Percentiles rank a stretch among this genome's conserved stretches.
phyloP scores from a whole-genome alignment of 2,329 filamentous ascomycete species.

The Hypoxylon sp. region DNA sequence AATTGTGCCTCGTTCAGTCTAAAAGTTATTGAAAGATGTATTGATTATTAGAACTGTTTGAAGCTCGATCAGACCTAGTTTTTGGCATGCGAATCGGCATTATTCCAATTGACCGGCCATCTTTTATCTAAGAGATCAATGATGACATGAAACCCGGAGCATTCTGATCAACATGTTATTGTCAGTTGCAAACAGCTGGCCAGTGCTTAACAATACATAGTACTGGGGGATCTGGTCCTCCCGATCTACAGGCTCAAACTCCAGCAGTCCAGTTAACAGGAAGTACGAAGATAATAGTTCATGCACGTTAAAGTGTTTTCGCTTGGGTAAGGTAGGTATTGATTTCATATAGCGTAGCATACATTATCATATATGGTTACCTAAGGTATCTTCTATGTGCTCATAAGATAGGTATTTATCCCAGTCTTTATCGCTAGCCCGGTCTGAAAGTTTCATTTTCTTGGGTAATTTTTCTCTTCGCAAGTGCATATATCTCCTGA shows the following conservation, averaged over 20 bases:
- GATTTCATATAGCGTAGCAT: background rate
- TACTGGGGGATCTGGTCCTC: too few relatives aligned
- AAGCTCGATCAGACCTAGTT: background rate
- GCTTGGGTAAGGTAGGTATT: too few relatives aligned
- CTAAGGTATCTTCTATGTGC: conserved; percentile 10
- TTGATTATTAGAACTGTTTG: background rate
- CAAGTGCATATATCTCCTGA: background rate
- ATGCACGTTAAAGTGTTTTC: background rate
- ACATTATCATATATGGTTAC: conserved; percentile 15
- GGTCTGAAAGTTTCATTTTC: background rate
- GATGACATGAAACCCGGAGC: background rate
- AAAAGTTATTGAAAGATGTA: background rate
- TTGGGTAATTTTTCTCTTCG: conserved; percentile 10
- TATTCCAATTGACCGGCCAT: background rate
- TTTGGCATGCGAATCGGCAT: background rate
- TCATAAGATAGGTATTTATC: conserved; percentile 4
- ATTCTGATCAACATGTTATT: background rate
- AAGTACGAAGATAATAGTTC: too few relatives aligned
- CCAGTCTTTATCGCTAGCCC: background rate
- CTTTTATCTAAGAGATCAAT: too few relatives aligned
- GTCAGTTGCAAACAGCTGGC: background rate
- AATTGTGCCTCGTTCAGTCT: background rate
- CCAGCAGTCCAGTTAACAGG: too few relatives aligned
- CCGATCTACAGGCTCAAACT: too few relatives aligned
- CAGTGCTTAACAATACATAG: background rate